Evolutionary conservation across 768 basidiomycete genomes (phyloP), one percentile per base, ranked within the genome.

Genomic region (Rhodosporidiobolus odoratus): DNA sequence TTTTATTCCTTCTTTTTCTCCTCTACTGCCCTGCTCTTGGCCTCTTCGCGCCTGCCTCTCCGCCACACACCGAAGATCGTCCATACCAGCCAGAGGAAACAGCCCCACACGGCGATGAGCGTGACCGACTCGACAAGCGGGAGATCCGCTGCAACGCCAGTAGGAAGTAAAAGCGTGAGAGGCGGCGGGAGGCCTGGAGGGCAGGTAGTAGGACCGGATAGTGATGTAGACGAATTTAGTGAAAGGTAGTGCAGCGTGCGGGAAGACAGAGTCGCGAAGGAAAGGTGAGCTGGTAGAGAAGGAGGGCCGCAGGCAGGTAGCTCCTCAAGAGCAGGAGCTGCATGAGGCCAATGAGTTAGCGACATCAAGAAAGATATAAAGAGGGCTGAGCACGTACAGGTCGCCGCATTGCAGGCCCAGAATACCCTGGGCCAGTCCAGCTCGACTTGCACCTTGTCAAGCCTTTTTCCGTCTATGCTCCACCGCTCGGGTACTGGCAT

Each of bases 141-240:
- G 3, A 74, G 66, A 58, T 74, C 69, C 9, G 56, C 40, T 17
- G 66, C 50, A 12, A 62, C 69, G 59, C 73, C 69, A 15, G 66
- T 61, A 0, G 73, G 69, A 4, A 64, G 50, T 12, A 15, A 0
- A 13, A 72, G 35, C 0, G 9, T 9, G 38, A 65, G 72, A 0
- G 52, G 60, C 16, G 62, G 66, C 1, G 37, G 65, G 38, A 21
- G 43, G 35, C 4, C 0, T 0, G 58, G 58, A 10, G 65, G 53
- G 25, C 70, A 62, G 17, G 53, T 7, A 6, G 58, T n/a, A 37
- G 15, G 15, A 13, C 30, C n/a, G n/a, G n/a, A n/a, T n/a, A n/a
- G n/a, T n/a, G 40, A 10, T 17, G 58, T 30, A 7, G 37, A 45
- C 13, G 23, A 12, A 23, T 45, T 45, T 12, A 23, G 48, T n/a